These are phyloP conservation scores for Bisporella sp. DNA, from an alignment of 2,329 filamentous ascomycete genomes.

Conservation along the genomic window DNA sequence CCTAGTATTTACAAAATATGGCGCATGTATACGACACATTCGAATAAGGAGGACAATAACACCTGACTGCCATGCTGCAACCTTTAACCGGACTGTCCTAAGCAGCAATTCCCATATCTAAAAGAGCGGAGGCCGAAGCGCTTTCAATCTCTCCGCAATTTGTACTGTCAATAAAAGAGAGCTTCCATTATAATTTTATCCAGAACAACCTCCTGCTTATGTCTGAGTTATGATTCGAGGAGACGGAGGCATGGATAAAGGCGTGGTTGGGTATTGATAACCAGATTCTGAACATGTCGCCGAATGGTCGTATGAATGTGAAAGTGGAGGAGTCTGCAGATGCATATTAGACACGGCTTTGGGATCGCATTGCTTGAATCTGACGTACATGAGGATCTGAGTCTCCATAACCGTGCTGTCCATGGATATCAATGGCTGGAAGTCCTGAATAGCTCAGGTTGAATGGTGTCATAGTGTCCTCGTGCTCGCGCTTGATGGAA, in stretches of 20 bases:
- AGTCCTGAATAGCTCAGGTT: conserved; percentile 60
- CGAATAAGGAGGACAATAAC: background rate
- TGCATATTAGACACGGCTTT: conserved; percentile 13
- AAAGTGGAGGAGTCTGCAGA: conserved; percentile 66
- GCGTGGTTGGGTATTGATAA: conserved; percentile 60
- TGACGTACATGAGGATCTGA: conserved; percentile 70
- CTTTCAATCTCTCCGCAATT: conserved; percentile 22
- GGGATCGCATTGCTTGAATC: conserved; percentile 18
- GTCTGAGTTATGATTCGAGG: conserved; percentile 42
- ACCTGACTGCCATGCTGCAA: background rate
- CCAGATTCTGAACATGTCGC: conserved; percentile 53
- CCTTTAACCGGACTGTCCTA: too few species aligned
- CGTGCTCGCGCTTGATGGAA: conserved; percentile 61
- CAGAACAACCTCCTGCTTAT: conserved; percentile 11
- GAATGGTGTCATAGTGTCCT: conserved; percentile 53
- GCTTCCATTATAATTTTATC: conserved; percentile 2
- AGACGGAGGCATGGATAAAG: conserved; percentile 66
- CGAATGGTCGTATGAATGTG: conserved; percentile 65
- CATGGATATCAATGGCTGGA: conserved; percentile 54
- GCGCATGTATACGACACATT: too few species aligned
- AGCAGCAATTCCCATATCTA: conserved; percentile 14
- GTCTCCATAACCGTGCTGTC: conserved; percentile 55
- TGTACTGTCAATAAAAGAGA: background rate
- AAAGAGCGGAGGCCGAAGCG: conserved; percentile 26
- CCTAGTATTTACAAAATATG: background rate